Evolutionary conservation across 805 yeast genomes (phyloP).

Genomic region (Pichia cabralensis): DNA sequence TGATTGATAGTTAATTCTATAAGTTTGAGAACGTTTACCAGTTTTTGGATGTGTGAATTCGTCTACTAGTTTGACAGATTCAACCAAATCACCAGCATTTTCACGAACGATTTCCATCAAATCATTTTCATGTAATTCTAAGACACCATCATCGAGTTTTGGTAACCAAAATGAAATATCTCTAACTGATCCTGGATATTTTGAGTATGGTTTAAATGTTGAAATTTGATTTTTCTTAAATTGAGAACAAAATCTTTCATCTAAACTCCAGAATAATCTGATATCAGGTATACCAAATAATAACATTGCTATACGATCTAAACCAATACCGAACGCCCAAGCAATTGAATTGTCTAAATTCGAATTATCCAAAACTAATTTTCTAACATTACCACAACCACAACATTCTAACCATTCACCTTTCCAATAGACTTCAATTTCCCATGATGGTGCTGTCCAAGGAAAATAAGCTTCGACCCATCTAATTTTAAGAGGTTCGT

Average conservation of each 20-base stretch:
- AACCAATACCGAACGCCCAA: constrained; percentile 97
- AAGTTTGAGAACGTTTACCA: constrained; percentile 68
- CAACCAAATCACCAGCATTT: constrained; percentile 80
- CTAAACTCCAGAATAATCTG: constrained; percentile 82
- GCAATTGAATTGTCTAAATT: constrained; percentile 64
- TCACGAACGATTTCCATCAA: constrained; percentile 86
- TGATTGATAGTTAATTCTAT: constrained; percentile 85
- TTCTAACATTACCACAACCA: constrained; percentile 87
- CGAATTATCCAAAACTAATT: constrained; percentile 65
- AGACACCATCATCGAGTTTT: constrained; percentile 14
- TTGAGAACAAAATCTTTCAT: constrained; percentile 67
- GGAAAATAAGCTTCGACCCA: constrained; percentile 97
- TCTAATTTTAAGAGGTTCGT: constrained; percentile 72
- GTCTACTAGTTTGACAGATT: constrained; percentile 72
- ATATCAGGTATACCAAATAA: constrained; percentile 94
- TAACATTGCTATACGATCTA: constrained; percentile 93
- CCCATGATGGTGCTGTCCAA: constrained; percentile 98
- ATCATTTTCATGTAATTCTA: constrained; percentile 68
- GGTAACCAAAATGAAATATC: constrained; percentile 93
- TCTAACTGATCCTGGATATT: constrained; percentile 76
- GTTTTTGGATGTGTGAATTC: constrained; percentile 82
- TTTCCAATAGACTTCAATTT: constrained; percentile 97
- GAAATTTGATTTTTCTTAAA: constrained; percentile 56
- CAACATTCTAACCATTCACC: constrained; percentile 97
- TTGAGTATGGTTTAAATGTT: constrained; percentile 80